A percentile compares a stretch with the other conserved stretches of the same genome.
Conservation (phyloP, 371 early-diverging fungal genomes). For the Mortierella sp. region DNA sequence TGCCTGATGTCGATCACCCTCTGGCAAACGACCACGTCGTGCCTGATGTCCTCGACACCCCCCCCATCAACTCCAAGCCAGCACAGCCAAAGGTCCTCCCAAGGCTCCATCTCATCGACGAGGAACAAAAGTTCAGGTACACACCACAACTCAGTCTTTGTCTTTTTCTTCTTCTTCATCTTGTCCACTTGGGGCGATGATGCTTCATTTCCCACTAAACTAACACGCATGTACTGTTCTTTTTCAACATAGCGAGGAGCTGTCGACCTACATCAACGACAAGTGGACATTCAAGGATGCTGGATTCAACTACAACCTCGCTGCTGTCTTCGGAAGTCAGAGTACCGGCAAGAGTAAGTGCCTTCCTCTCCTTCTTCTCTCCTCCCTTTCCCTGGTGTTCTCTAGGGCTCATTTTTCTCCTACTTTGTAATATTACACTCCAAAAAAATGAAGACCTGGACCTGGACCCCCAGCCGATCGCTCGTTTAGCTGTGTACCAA, state of each 20-base stretch:
- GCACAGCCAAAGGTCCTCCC: conserved; percentile 59
- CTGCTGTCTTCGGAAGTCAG: conserved; percentile 99
- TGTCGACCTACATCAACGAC: conserved; percentile 80
- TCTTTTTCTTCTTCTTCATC: neutral
- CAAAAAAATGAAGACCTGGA: conserved; percentile 3
- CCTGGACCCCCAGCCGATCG: neutral
- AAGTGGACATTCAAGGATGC: conserved; percentile 88
- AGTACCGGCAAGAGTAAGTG: conserved; percentile 96
- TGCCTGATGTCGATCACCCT: conserved; percentile 48
- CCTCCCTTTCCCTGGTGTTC: neutral
- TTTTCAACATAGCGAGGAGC: conserved; percentile 66
- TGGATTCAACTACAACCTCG: conserved; percentile 96
- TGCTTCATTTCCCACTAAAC: neutral
- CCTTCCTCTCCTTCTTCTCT: neutral
- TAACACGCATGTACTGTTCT: conserved; percentile 9
- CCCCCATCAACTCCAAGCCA: conserved; percentile 35
- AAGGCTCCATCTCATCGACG: conserved; percentile 89
- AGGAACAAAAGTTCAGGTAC: conserved; percentile 88
- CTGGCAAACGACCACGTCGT: conserved; percentile 29
- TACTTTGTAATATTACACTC: conserved; percentile 1
- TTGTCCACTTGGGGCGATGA: neutral
- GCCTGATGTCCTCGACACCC: conserved; percentile 43
- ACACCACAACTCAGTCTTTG: neutral
- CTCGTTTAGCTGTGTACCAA: neutral
- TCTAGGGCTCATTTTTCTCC: neutral